A percentile compares a stretch with the other conserved stretches of the same genome.
Evolutionary conservation across 768 basidiomycete species (phyloP).

Genomic region (Termitomyces bulborhizus): DNA sequence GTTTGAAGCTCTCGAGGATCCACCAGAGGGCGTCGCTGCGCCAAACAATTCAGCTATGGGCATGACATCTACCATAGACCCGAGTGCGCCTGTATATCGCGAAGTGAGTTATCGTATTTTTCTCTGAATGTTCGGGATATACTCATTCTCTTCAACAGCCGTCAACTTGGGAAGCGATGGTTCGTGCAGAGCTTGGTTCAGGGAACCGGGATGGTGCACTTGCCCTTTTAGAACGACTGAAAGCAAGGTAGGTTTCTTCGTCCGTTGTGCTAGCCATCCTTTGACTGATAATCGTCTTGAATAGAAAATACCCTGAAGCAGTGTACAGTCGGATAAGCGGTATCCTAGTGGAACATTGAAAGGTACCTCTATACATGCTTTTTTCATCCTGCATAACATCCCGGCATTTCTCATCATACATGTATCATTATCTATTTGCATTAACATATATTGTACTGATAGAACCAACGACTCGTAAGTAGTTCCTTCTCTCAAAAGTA

Average conservation of each 20-base stretch:
- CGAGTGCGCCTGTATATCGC: conserved; percentile 66
- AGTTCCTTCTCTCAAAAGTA: not conserved
- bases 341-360: conserved; percentile 68
- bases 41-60: conserved; percentile 60
- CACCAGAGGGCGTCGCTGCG: conserved; percentile 80
- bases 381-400: not conserved
- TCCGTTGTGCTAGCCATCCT: no score
- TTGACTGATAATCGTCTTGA: not conserved
- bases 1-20: conserved; percentile 79
- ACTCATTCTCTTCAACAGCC: conserved; percentile 37
- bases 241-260: conserved; percentile 49
- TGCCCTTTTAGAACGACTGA: conserved; percentile 63
- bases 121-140: no score
- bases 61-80: conserved; percentile 22
- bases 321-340: conserved; percentile 77
- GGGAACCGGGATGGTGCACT: conserved; percentile 69
- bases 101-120: conserved; percentile 44
- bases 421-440: conserved; percentile 10
- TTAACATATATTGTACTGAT: conserved; percentile 1
- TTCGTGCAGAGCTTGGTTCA: conserved; percentile 80
- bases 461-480: not conserved
- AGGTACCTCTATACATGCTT: conserved; percentile 25
- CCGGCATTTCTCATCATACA: not conserved
- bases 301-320: conserved; percentile 69
- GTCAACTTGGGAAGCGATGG: conserved; percentile 94